Evolutionary conservation across 331 rosid species (phyloP), one percentile per base, ranked within the genome.

Genomic region (Rhamnella rubrinervis): DNA sequence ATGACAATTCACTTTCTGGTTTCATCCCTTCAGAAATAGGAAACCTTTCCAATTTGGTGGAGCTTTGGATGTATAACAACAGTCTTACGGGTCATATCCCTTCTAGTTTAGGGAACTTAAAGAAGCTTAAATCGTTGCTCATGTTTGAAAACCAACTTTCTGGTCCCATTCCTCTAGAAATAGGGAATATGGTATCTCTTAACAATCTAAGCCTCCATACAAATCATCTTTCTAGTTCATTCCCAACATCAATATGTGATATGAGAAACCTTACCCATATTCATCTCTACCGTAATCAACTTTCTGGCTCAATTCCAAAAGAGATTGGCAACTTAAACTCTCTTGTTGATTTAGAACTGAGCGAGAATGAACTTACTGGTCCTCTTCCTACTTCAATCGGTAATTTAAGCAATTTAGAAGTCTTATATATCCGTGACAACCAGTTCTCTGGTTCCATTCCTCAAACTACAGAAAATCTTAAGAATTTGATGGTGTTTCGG

Each of bases 51-150:
- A 68, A 53, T 52, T 59, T 73, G 68, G 68, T 73, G 31, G 75
- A 72, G 28, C 75, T 78, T 19, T 1, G 58, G 67, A 31, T 78
- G 61, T 7, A 63, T 49, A 47, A 41, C 52, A 73, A 73, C 50
- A 16, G 50, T 49, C 74, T 78, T 25, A 56, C 55, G 26, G 71
- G 82, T 71, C 21, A 67, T 8, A 66, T 82, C 44, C 83, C 86
- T 8, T 6, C 66, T 55, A 62, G 56, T 49, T 25, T 77, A 1
- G 77, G 70, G 19, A 55, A 73, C 60, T 77, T 77, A 17, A 65
- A 18, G 19, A 19, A 61, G 31, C 56, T 71, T 4, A 50, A 26
- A 15, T 1, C 18, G 1, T 14, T 75, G 7, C 0, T 8, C 19
- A 59, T 67, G 52, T 21, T 17, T 51, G 23, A 57, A 14, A 79